Evolutionary conservation across 2,329 filamentous ascomycete species (phyloP).

Genomic region (Aciculosporium take): DNA sequence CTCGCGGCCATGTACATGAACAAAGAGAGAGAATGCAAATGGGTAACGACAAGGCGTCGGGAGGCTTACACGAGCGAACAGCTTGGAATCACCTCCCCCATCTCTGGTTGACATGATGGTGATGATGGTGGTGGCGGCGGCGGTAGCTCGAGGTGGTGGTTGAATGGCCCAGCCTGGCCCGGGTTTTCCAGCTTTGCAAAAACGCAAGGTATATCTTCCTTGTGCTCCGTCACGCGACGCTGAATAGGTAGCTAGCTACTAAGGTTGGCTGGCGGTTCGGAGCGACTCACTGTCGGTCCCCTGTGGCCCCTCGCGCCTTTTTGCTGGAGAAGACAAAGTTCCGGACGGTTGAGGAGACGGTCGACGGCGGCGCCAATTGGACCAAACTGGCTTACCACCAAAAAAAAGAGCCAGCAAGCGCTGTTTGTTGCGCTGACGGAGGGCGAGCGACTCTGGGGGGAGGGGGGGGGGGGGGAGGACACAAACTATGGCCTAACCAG

Average conservation of each 20-base stretch:
- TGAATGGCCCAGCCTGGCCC: background rate
- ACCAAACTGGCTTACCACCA: background rate
- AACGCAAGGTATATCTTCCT: background rate
- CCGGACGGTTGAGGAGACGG: background rate
- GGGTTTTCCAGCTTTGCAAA: background rate
- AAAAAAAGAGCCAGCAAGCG: background rate
- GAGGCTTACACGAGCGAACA: conserved; percentile 81
- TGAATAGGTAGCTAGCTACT: conserved; percentile 3
- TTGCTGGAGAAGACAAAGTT: background rate
- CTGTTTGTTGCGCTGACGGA: too few species aligned
- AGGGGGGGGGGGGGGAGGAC: too few species aligned
- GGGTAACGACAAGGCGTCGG: background rate
- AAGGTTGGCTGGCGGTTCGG: background rate
- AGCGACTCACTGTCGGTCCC: background rate
- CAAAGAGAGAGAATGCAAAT: conserved; percentile 6
- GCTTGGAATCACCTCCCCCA: conserved; percentile 87
- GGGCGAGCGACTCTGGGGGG: too few species aligned
- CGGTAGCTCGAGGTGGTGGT: background rate
- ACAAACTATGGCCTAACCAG: background rate
- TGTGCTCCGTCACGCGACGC: conserved; percentile 8
- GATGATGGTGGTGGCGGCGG: conserved; percentile 1
- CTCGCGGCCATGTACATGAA: conserved; percentile 2
- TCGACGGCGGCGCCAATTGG: conserved; percentile 1
- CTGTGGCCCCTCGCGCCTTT: conserved; percentile 1
- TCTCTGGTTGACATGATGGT: conserved; percentile 38